Conservation (phyloP, 2,329 filamentous ascomycete genomes). For the Cordyceps pruinosa region DNA sequence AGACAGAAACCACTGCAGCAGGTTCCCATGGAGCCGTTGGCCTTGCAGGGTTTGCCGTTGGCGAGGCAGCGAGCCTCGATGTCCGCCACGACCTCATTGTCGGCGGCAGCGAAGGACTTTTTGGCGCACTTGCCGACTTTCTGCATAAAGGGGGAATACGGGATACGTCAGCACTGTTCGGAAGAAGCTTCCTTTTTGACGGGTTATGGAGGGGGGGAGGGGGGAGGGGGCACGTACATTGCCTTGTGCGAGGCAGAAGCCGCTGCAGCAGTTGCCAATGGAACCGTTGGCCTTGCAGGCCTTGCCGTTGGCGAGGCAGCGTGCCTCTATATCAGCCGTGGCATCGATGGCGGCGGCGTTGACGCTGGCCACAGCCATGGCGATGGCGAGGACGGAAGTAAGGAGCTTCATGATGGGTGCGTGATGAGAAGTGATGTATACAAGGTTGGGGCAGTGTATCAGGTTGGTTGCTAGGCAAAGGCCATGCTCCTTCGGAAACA, state of each 20-base stretch:
- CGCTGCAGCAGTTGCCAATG: neutral
- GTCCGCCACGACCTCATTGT: neutral
- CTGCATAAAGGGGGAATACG: neutral
- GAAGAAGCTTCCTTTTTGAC: no score
- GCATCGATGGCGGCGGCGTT: neutral
- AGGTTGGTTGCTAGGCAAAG: neutral
- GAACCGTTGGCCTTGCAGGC: neutral
- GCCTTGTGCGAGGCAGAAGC: neutral
- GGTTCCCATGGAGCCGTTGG: neutral
- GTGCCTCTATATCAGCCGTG: neutral
- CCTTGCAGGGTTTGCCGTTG: neutral
- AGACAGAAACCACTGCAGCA: neutral
- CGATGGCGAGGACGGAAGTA: neutral
- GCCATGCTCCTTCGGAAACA: neutral
- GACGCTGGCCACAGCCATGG: neutral
- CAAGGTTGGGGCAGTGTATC: neutral
- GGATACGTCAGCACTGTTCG: no score
- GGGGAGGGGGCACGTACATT: neutral
- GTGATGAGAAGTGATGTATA: neutral
- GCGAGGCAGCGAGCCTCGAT: neutral
- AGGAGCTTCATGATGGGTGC: neutral
- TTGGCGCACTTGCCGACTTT: neutral
- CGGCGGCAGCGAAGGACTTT: neutral
- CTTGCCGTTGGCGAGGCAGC: neutral
- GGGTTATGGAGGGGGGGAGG: no score